Conservation (phyloP, 768 basidiomycete genomes). For the Coprinopsis sp. region DNA sequence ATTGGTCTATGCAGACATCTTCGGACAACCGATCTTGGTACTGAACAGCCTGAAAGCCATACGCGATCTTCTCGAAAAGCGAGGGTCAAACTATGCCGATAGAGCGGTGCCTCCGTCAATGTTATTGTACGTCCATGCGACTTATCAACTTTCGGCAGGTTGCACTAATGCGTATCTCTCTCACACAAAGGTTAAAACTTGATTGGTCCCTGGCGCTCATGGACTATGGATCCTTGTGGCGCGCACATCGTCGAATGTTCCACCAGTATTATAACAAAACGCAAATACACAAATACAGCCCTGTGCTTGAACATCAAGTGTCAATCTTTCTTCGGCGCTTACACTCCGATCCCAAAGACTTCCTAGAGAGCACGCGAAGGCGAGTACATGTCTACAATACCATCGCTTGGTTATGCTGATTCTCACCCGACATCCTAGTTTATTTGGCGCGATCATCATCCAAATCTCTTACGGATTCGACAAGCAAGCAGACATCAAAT, state of each 20-base stretch:
- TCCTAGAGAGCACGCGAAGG: neutral
- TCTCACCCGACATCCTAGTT: too few species aligned
- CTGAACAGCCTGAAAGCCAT: slow-evolving; percentile 21
- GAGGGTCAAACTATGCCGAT: slow-evolving; percentile 24
- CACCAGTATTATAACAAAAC: slow-evolving; percentile 16
- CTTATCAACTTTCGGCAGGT: neutral
- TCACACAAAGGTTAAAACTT: slow-evolving; percentile 4
- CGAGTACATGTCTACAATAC: neutral
- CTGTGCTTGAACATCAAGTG: slow-evolving; percentile 18
- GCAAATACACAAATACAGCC: slow-evolving; percentile 19
- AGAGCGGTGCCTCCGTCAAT: too few species aligned
- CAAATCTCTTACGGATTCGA: slow-evolving; percentile 3
- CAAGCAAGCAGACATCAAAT: neutral
- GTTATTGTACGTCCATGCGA: too few species aligned
- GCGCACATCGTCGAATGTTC: slow-evolving; percentile 13
- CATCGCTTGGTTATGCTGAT: too few species aligned
- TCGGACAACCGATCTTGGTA: slow-evolving; percentile 22
- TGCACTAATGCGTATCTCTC: neutral
- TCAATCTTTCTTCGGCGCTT: neutral
- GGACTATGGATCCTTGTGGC: slow-evolving; percentile 15
- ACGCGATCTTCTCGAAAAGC: slow-evolving; percentile 24
- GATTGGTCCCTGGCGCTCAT: slow-evolving; percentile 7
- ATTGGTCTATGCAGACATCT: slow-evolving; percentile 21
- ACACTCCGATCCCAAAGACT: neutral
- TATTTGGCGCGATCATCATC: too few species aligned